These are phyloP conservation scores for Blastobotrys serpentis DNA, from an alignment of 1,139 yeast species.

Conservation along the genomic window DNA sequence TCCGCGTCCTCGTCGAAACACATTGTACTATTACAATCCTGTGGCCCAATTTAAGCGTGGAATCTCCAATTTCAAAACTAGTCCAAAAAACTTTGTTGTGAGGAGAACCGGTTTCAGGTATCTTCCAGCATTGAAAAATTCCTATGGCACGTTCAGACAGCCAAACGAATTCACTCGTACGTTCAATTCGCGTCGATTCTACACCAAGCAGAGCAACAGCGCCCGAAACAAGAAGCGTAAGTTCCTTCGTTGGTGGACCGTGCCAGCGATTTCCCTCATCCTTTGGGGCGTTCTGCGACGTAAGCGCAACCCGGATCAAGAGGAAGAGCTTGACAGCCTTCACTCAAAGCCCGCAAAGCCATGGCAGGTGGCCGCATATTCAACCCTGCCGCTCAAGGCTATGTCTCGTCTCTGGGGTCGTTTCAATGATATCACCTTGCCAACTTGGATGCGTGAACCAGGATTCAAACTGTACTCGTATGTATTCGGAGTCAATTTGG, in stretches of 20 bases:
- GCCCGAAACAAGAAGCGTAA: constrained; percentile 34
- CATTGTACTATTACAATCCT: constrained; percentile 51
- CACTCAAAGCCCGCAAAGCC: constrained; percentile 63
- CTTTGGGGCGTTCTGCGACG: constrained; percentile 65
- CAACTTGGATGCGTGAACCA: constrained; percentile 84
- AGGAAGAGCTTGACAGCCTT: constrained; percentile 20
- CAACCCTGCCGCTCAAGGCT: constrained; percentile 88
- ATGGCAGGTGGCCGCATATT: constrained; percentile 86
- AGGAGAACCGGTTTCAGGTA: constrained; percentile 17
- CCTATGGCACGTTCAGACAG: background rate
- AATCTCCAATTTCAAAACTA: constrained; percentile 18
- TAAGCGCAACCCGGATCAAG: constrained; percentile 20
- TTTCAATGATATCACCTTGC: constrained; percentile 77
- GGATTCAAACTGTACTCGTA: constrained; percentile 76
- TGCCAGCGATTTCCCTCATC: constrained; percentile 62
- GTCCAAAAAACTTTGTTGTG: constrained; percentile 23
- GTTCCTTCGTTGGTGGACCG: constrained; percentile 66
- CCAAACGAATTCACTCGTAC: constrained; percentile 3
- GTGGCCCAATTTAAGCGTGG: constrained; percentile 33
- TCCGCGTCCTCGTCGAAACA: constrained; percentile 63
- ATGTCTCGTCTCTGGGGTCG: constrained; percentile 93
- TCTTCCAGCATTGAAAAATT: constrained; percentile 15
- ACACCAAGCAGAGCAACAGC: background rate
- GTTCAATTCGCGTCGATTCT: constrained; percentile 8
- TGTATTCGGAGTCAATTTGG: constrained; percentile 82